Percentiles rank a stretch among this genome's conserved stretches.
Evolutionary conservation across 192 early-diverging fungal genomes (phyloP).

Genomic region (Coemansia sp.): DNA sequence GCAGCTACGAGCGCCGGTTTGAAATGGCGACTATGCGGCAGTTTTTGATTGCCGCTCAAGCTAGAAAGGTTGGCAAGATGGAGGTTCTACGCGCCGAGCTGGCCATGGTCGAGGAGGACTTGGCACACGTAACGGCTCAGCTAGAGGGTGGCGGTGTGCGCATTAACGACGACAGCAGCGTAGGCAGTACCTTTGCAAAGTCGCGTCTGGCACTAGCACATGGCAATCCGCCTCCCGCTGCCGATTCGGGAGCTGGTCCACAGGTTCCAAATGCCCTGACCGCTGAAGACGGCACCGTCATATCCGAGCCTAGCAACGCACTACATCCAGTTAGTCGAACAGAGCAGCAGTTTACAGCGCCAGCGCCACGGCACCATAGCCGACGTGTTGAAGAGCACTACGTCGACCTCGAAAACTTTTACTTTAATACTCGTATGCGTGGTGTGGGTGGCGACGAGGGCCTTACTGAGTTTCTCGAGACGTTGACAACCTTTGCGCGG

Average conservation of each 20-base stretch:
- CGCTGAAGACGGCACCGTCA: conserved; percentile 6
- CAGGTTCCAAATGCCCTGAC: conserved; percentile 43
- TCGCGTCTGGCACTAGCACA: neutral
- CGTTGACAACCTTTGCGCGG: conserved; percentile 69
- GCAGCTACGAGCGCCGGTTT: conserved; percentile 59
- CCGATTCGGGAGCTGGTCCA: conserved; percentile 22
- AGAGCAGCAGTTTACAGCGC: neutral
- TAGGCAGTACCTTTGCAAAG: conserved; percentile 18
- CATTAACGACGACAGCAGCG: conserved; percentile 14
- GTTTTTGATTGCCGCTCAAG: conserved; percentile 66
- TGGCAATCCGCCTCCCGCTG: conserved; percentile 11
- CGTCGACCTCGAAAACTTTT: conserved; percentile 71
- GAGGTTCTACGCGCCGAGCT: conserved; percentile 52
- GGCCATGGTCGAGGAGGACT: conserved; percentile 43
- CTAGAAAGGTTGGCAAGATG: conserved; percentile 60
- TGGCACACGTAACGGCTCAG: conserved; percentile 47
- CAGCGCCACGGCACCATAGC: conserved; percentile 17
- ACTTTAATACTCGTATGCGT: conserved; percentile 68
- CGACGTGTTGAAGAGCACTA: conserved; percentile 65
- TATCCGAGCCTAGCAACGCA: neutral
- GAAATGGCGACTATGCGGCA: conserved; percentile 64
- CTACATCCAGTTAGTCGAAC: neutral
- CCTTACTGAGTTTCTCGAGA: conserved; percentile 56
- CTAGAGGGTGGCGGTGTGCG: conserved; percentile 26
- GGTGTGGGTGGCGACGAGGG: conserved; percentile 34